Conservation (phyloP, 1,139 yeast species). For the Suhomyces terraborum region DNA sequence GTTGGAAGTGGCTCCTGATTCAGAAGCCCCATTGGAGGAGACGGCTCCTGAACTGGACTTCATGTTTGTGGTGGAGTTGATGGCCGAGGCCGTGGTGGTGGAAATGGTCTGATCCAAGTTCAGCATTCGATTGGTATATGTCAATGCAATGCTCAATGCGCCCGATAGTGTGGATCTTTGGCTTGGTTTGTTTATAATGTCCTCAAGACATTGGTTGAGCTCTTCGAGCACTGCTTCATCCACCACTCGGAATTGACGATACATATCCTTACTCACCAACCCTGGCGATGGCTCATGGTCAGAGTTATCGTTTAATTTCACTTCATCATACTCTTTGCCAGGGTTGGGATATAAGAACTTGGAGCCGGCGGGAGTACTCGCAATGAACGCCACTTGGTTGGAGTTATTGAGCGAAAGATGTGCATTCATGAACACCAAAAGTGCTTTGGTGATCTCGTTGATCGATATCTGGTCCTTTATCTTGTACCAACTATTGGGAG, state of each 20-base stretch:
- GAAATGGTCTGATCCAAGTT: slow-evolving; percentile 51
- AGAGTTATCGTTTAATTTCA: slow-evolving; percentile 9
- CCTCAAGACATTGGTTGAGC: slow-evolving; percentile 50
- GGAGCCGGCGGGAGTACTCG: slow-evolving; percentile 74
- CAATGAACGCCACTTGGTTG: slow-evolving; percentile 81
- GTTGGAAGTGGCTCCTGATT: slow-evolving; percentile 22
- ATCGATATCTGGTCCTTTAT: slow-evolving; percentile 48
- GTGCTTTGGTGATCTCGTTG: slow-evolving; percentile 57
- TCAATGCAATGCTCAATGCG: slow-evolving; percentile 73
- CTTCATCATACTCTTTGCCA: slow-evolving; percentile 27
- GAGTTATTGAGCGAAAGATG: slow-evolving; percentile 85
- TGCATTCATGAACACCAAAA: slow-evolving; percentile 76
- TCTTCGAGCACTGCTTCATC: slow-evolving; percentile 76
- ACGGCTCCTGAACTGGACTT: slow-evolving; percentile 16
- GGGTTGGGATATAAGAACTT: slow-evolving; percentile 69
- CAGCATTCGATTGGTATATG: slow-evolving; percentile 74
- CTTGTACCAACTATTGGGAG: slow-evolving; percentile 75
- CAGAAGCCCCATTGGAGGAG: slow-evolving; percentile 12
- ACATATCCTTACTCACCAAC: slow-evolving; percentile 54
- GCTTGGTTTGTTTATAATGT: slow-evolving; percentile 22
- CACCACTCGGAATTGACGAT: slow-evolving; percentile 79
- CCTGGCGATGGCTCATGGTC: slow-evolving; percentile 20
- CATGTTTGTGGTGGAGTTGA: slow-evolving; percentile 41
- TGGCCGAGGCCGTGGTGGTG: slow-evolving; percentile 51
- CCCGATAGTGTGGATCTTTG: slow-evolving; percentile 61